Conservation (phyloP, 768 basidiomycete species). For the Boletus reticuloceps region DNA sequence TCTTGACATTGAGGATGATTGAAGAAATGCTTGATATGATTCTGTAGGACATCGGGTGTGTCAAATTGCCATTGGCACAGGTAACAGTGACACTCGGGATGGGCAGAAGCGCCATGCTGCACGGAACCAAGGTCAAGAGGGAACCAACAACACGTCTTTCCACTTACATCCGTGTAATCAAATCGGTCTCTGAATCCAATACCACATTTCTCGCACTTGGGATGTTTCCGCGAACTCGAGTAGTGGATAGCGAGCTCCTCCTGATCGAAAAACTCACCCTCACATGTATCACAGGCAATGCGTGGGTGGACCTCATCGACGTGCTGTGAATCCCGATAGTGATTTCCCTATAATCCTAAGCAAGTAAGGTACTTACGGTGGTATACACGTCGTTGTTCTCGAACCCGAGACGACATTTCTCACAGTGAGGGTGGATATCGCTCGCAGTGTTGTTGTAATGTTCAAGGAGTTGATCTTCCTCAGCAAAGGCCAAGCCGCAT, state of each 20-base stretch:
- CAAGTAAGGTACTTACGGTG: slow-evolving; percentile 25
- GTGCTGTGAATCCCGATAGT: slow-evolving; percentile 33
- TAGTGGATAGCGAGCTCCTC: slow-evolving; percentile 27
- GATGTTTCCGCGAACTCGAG: slow-evolving; percentile 25
- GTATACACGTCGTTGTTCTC: slow-evolving; percentile 28
- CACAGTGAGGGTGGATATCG: slow-evolving; percentile 37
- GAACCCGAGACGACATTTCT: slow-evolving; percentile 34
- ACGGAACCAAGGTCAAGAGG: slow-evolving; percentile 10
- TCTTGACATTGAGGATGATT: slow-evolving; percentile 44
- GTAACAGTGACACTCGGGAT: slow-evolving; percentile 34
- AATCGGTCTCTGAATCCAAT: slow-evolving; percentile 27
- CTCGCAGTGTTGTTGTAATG: slow-evolving; percentile 40
- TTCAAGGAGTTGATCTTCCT: slow-evolving; percentile 35
- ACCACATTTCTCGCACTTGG: slow-evolving; percentile 25
- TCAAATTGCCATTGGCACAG: slow-evolving; percentile 42
- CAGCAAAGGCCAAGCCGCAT: slow-evolving; percentile 23
- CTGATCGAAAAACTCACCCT: slow-evolving; percentile 19
- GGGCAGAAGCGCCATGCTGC: slow-evolving; percentile 31
- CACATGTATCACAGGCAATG: slow-evolving; percentile 32
- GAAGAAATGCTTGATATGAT: slow-evolving; percentile 41
- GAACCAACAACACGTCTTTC: not conserved
- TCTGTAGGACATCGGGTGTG: slow-evolving; percentile 32
- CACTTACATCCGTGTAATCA: slow-evolving; percentile 28
- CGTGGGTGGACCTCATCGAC: slow-evolving; percentile 36
- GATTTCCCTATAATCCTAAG: not conserved